Conservation (phyloP, 2,329 filamentous ascomycete genomes). For the Bipolaris sorokiniana region DNA sequence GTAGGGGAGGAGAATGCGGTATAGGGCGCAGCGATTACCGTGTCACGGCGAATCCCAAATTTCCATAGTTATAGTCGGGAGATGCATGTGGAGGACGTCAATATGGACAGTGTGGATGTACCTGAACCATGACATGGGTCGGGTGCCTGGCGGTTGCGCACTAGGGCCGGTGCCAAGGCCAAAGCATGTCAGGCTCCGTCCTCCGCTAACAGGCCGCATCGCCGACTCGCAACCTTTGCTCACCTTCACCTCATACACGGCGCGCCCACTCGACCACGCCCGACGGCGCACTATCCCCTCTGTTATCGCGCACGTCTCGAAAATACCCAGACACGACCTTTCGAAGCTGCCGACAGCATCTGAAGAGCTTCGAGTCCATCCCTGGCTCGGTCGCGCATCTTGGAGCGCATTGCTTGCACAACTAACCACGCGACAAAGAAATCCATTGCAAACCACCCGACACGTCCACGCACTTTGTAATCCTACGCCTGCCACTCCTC, state of each 20-base stretch:
- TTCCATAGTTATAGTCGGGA: constrained; percentile 8
- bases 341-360: constrained; percentile 5
- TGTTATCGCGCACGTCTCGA: constrained; percentile 18
- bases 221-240: constrained; percentile 17
- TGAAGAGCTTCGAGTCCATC: constrained; percentile 4
- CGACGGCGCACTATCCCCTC: constrained; percentile 22
- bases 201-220: constrained; percentile 10
- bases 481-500: constrained; percentile 14
- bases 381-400: constrained; percentile 13
- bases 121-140: constrained; percentile 29
- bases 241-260: constrained; percentile 16
- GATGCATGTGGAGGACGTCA: constrained; percentile 5
- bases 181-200: constrained; percentile 10
- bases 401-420: constrained; percentile 15
- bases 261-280: constrained; percentile 4
- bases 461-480: constrained; percentile 18
- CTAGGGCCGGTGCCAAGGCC: constrained; percentile 18
- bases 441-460: constrained; percentile 23
- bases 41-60: constrained; percentile 13
- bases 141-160: constrained; percentile 17
- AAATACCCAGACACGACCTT: neutral
- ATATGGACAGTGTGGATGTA: constrained; percentile 14
- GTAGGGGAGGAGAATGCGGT: neutral
- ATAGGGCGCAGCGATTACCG: constrained; percentile 1
- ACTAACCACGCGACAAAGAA: constrained; percentile 35